phyloP scores from a whole-genome alignment of 805 yeast species.

The Starmerella stigmatis region DNA sequence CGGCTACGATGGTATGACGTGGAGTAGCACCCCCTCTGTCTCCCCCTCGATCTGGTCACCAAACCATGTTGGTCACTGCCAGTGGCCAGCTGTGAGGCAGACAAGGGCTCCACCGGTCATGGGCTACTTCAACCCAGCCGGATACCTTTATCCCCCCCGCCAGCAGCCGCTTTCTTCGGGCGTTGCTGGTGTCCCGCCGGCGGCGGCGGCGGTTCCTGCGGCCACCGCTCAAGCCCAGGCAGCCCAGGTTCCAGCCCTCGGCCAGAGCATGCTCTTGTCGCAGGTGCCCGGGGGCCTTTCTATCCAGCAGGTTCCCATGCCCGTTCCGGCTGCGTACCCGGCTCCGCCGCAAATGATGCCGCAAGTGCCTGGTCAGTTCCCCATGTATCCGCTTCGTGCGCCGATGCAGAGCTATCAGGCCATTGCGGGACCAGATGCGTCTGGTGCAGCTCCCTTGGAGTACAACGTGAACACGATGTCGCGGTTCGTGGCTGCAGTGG shows the following conservation, averaged over 20 bases:
- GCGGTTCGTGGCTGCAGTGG: constrained; percentile 55
- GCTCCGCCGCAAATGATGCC: constrained; percentile 10
- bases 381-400: constrained; percentile 11
- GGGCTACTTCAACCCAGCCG: neutral
- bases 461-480: constrained; percentile 73
- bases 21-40: constrained; percentile 12
- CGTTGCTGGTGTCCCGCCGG: neutral
- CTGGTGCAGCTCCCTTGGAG: constrained; percentile 34
- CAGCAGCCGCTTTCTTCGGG: neutral
- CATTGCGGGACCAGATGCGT: constrained; percentile 14
- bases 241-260: neutral
- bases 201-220: neutral
- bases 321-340: neutral
- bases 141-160: neutral
- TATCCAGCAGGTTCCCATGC: constrained; percentile 1
- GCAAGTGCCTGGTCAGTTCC: constrained; percentile 12
- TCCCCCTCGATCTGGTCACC: constrained; percentile 22
- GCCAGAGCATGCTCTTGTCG: neutral
- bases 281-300: neutral
- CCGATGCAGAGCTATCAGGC: constrained; percentile 13
- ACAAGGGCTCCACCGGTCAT: constrained; percentile 2
- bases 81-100: constrained; percentile 5
- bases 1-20: constrained; percentile 7
- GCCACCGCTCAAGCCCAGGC: neutral
- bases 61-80: constrained; percentile 12